phyloP scores from a whole-genome alignment of 2,329 filamentous ascomycete species.

The Hymenoscyphus salicellus region DNA sequence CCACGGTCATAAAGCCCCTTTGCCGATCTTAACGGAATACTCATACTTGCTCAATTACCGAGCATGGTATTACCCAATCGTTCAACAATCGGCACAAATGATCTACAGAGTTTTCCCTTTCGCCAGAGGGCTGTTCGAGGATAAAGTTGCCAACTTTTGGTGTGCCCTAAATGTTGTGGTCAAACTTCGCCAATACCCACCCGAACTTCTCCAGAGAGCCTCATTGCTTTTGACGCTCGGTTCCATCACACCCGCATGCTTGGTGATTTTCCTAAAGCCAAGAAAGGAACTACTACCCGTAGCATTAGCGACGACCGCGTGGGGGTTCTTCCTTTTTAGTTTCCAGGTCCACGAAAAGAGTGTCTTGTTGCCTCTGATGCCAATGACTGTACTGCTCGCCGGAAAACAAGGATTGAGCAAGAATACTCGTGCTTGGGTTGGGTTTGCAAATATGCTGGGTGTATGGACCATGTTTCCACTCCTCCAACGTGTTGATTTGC shows the following conservation, averaged over 20 bases:
- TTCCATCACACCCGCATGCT: slow-evolving; percentile 75
- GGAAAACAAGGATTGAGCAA: slow-evolving; percentile 74
- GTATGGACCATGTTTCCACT: slow-evolving; percentile 94
- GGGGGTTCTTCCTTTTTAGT: slow-evolving; percentile 97
- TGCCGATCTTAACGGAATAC: slow-evolving; percentile 61
- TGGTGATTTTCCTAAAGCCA: slow-evolving; percentile 75
- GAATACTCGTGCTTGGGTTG: slow-evolving; percentile 81
- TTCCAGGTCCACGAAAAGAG: slow-evolving; percentile 99
- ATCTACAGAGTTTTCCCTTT: slow-evolving; percentile 95
- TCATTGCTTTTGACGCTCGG: slow-evolving; percentile 72
- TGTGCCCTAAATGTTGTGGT: slow-evolving; percentile 85
- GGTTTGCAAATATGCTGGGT: slow-evolving; percentile 89
- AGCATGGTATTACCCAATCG: slow-evolving; percentile 68
- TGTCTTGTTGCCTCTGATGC: slow-evolving; percentile 83
- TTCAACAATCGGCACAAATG: slow-evolving; percentile 78
- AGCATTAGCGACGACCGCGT: slow-evolving; percentile 78
- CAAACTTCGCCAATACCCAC: slow-evolving; percentile 76
- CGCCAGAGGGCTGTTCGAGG: slow-evolving; percentile 91
- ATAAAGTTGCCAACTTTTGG: slow-evolving; percentile 99
- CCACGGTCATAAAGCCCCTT: slow-evolving; percentile 55
- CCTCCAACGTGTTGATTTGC: slow-evolving; percentile 77
- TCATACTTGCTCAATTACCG: slow-evolving; percentile 58
- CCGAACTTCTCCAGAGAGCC: slow-evolving; percentile 68
- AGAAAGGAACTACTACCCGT: slow-evolving; percentile 73
- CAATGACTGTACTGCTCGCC: slow-evolving; percentile 85